Percentiles rank a stretch among this genome's conserved stretches.
Conservation (phyloP, 768 basidiomycete genomes). For the Rhodosporidiobolus sp. region DNA sequence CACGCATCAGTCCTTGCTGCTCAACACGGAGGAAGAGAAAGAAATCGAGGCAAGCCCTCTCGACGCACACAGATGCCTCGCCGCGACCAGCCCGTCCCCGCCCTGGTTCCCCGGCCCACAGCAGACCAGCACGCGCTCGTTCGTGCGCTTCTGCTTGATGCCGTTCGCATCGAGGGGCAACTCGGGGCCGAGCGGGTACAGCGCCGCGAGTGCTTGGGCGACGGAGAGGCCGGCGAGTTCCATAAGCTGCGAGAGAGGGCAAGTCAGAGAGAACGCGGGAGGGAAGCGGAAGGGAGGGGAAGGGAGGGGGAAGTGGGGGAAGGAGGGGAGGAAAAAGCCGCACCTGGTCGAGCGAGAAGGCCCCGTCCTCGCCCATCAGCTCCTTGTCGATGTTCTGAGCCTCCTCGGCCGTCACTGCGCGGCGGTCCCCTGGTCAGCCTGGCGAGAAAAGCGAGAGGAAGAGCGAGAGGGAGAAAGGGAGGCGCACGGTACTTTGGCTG, state of each 20-base stretch:
- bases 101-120: slow-evolving; percentile 98
- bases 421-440: not conserved
- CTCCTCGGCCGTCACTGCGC: slow-evolving; percentile 22
- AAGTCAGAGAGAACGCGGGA: not conserved
- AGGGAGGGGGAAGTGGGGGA: not conserved
- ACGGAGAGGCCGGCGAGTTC: slow-evolving; percentile 93
- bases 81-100: slow-evolving; percentile 94
- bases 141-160: slow-evolving; percentile 48
- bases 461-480: not conserved
- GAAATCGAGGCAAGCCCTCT: not conserved
- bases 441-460: not conserved
- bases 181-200: slow-evolving; percentile 57
- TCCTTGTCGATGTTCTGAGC: slow-evolving; percentile 79
- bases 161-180: slow-evolving; percentile 47
- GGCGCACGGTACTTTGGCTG: not conserved
- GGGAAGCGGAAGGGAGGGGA: not conserved
- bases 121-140: slow-evolving; percentile 80
- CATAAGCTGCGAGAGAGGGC: slow-evolving; percentile 67
- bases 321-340: slow-evolving; percentile 7
- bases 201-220: slow-evolving; percentile 78
- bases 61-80: slow-evolving; percentile 76
- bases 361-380: slow-evolving; percentile 76
- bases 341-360: slow-evolving; percentile 91
- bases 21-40: too few species aligned
- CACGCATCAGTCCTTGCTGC: not conserved